phyloP scores from a whole-genome alignment of 345 rosid species.

The Jatropha curcas region DNA sequence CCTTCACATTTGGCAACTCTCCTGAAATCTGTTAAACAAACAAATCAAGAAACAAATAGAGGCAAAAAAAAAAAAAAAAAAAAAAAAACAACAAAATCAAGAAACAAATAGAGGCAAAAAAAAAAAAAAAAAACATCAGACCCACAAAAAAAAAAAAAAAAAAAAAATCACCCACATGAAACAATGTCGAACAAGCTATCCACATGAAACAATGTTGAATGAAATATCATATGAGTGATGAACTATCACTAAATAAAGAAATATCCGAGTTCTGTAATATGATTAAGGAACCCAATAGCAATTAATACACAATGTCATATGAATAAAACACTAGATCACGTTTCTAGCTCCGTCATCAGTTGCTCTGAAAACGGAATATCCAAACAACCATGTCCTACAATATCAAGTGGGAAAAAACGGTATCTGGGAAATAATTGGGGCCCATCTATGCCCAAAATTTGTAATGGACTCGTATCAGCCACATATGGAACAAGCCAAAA shows the following conservation, averaged over 20 bases:
- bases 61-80: neutral
- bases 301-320: neutral
- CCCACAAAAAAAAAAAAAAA: too few relatives aligned
- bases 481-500: neutral
- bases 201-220: neutral
- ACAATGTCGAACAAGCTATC: too few relatives aligned
- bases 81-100: too few relatives aligned
- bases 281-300: neutral
- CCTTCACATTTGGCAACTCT: constrained; percentile 65
- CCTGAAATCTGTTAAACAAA: constrained; percentile 69
- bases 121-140: too few relatives aligned
- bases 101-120: too few relatives aligned
- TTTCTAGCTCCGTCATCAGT: neutral
- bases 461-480: neutral
- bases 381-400: neutral
- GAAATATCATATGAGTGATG: neutral
- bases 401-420: neutral
- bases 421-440: neutral
- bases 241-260: neutral
- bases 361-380: neutral
- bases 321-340: neutral
- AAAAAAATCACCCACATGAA: too few relatives aligned
- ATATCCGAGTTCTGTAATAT: neutral
- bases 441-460: neutral
- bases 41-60: constrained; percentile 12